Percentiles rank a stretch among this genome's conserved stretches.
Conservation (phyloP, 768 basidiomycete genomes). For the Tephrocybe rancida region DNA sequence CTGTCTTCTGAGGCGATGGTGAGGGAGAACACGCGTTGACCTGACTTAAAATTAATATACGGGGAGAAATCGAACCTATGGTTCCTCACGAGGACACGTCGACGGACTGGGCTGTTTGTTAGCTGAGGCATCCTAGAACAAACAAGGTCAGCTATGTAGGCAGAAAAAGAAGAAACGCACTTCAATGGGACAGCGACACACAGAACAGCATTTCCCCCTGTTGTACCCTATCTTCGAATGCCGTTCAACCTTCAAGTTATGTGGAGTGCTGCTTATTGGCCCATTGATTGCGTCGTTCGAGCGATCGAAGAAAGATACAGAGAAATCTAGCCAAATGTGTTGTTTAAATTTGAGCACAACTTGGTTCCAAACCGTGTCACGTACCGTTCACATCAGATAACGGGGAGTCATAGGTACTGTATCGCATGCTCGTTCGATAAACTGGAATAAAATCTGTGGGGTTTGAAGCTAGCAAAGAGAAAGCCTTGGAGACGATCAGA, state of each 20-base stretch:
- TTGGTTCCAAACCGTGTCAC: neutral
- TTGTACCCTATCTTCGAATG: neutral
- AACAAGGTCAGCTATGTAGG: neutral
- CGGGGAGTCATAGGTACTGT: neutral
- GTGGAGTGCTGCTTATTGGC: constrained; percentile 5
- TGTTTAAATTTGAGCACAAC: neutral
- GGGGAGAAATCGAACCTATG: neutral
- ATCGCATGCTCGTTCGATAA: constrained; percentile 5
- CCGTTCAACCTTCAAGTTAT: neutral
- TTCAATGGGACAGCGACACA: constrained; percentile 1
- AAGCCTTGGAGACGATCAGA: neutral
- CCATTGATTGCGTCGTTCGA: neutral
- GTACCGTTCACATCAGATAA: neutral
- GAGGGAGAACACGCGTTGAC: neutral
- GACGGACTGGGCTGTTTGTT: neutral
- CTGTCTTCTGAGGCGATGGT: neutral
- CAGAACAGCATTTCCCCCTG: constrained; percentile 4
- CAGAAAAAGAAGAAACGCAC: neutral
- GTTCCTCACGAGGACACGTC: neutral
- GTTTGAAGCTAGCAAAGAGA: constrained; percentile 12
- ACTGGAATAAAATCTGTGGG: neutral
- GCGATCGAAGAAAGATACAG: neutral
- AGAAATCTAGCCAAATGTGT: neutral
- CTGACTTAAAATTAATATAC: neutral
- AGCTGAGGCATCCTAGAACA: neutral